Conservation (phyloP, 441 rosid species). For the Sinapis alba region DNA sequence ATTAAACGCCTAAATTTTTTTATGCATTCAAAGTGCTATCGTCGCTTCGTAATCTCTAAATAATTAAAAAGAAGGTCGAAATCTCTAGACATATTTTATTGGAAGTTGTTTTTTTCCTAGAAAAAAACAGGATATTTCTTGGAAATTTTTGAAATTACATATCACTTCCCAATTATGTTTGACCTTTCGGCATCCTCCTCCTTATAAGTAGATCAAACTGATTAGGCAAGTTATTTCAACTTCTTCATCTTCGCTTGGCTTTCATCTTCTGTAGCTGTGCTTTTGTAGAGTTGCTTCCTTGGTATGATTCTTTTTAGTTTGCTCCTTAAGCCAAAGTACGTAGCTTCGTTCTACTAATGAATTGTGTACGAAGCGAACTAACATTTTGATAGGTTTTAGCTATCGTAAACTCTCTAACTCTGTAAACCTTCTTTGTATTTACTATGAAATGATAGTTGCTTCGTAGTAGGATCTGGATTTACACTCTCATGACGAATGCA, state of each 20-base stretch:
- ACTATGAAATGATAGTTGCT: too few relatives aligned
- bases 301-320: background rate
- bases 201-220: background rate
- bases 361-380: too few relatives aligned
- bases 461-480: too few relatives aligned
- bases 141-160: constrained; percentile 7
- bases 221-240: background rate
- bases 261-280: background rate
- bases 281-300: background rate
- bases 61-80: background rate
- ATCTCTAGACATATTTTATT: background rate
- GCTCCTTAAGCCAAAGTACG: too few relatives aligned
- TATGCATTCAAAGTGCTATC: too few relatives aligned
- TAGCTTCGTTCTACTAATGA: too few relatives aligned
- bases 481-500: too few relatives aligned
- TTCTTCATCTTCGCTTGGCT: background rate
- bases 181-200: background rate
- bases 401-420: too few relatives aligned
- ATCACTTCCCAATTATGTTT: background rate
- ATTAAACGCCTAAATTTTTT: too few relatives aligned
- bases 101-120: background rate
- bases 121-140: background rate
- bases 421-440: too few relatives aligned
- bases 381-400: too few relatives aligned
- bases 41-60: too few relatives aligned